Base-by-base conservation (phyloP, 192 early-diverging fungal species). In the Phlyctochytrium planicorne region DNA sequence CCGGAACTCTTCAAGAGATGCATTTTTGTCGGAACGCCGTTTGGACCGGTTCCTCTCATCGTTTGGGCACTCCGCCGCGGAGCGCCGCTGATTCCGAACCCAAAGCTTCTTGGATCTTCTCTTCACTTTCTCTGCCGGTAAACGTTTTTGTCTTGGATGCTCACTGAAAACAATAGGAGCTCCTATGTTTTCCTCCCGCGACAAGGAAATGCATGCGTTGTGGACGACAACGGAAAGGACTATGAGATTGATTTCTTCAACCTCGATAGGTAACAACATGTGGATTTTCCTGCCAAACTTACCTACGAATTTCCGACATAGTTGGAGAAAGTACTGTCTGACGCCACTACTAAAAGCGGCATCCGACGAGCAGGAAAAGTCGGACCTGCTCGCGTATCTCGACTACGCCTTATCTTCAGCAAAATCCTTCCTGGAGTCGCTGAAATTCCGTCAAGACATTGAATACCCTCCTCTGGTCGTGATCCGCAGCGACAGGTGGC, bases 61-160 rank as follows among this genome's bases (percentile, higher is more conserved):
- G 33, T 75, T 12, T 75, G 74, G 74, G 71, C 75, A 25, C 40
- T 75, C 32, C 24, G 59, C 1, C 33, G 68, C 3, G 74, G 74
- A 0, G 65, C 65, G 20, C 74, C 74, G 31, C 66, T 75, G 47
- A 60, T 70, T 37, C 27, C 65, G 33, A 70, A 75, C 55, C 37
- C 36, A 30, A 31, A 36, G n/a, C 31, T 75, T 3, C 65, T 75
- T 62, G 47, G 63, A 10, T 29, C 74, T 10, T 37, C 27, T 10
- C 32, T 75, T 23, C 74, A 75, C 32, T 75, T 75, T 55, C 63
- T 33, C 14, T 59, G 56, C 17, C 52, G 74, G 40, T 47, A 20
- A 47, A 20, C 6, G 40, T 20, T 47, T 20, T 14, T 6, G 20
- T 20, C 20, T 47, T 47, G 10, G 40, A 47, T 47, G 6, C 6